phyloP scores from a whole-genome alignment of 257 asterid genomes.

The Solanum paucissectum region DNA sequence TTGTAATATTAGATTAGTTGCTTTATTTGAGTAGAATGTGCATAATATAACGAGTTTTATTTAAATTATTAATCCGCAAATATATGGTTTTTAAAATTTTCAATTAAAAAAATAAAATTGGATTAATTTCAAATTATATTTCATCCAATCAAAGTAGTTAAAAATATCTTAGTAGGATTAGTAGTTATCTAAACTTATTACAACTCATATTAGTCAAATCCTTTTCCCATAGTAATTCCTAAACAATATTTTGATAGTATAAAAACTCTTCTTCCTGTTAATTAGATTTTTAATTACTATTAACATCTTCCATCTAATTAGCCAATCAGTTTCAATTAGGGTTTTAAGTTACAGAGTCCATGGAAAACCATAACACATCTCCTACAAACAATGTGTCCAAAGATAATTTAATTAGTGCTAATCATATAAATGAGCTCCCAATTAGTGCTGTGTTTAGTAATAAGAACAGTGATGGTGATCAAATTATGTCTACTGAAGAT shows the following conservation, averaged over 20 bases:
- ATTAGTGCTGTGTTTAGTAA: not conserved
- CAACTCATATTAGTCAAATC: not conserved
- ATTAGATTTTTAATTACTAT: not conserved
- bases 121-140: no score
- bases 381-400: not conserved
- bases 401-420: not conserved
- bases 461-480: not conserved
- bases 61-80: not conserved
- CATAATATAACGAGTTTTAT: not conserved
- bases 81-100: not conserved
- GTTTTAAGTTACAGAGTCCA: not conserved
- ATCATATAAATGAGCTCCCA: not conserved
- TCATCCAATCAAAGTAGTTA: not conserved
- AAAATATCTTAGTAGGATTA: not conserved
- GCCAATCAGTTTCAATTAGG: not conserved
- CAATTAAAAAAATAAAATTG: not conserved
- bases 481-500: not conserved
- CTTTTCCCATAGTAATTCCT: not conserved
- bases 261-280: not conserved
- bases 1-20: not conserved
- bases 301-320: not conserved
- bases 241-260: not conserved
- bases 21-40: not conserved
- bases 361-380: not conserved
- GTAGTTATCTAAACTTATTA: not conserved